phyloP scores from a whole-genome alignment of 257 asterid species.

The Ocimum tenuiflorum region DNA sequence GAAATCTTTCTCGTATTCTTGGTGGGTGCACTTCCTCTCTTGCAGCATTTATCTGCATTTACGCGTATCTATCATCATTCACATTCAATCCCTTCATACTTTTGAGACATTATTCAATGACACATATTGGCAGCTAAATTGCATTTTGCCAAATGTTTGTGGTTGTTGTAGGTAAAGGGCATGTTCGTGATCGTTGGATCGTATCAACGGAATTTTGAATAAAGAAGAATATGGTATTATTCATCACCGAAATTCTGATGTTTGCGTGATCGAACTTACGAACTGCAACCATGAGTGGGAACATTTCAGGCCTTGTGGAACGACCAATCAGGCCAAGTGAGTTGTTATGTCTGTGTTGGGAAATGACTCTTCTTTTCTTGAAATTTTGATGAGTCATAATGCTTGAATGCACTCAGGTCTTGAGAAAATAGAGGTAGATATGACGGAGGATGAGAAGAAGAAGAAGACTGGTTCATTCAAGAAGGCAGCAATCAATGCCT shows the following conservation, averaged over 20 bases:
- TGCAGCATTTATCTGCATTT: background rate
- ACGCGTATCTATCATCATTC: too few relatives aligned
- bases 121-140: background rate
- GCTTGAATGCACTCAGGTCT: too few relatives aligned
- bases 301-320: constrained; percentile 49
- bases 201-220: constrained; percentile 1
- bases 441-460: constrained; percentile 47
- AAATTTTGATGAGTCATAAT: too few relatives aligned
- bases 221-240: background rate
- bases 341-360: too few relatives aligned
- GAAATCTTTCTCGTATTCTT: constrained; percentile 21
- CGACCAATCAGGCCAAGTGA: constrained; percentile 58
- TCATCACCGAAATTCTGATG: background rate
- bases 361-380: background rate
- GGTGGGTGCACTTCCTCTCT: constrained; percentile 7
- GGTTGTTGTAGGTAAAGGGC: constrained; percentile 31
- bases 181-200: constrained; percentile 32
- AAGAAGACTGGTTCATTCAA: constrained; percentile 45
- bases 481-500: constrained; percentile 58
- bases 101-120: too few relatives aligned
- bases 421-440: constrained; percentile 40
- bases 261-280: constrained; percentile 28
- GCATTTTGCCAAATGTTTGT: background rate
- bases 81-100: too few relatives aligned
- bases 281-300: constrained; percentile 61